A percentile compares a stretch with the other conserved stretches of the same genome.
Evolutionary conservation across 169 alveolate species (phyloP).

Genomic region (Plasmodium gonderi): DNA sequence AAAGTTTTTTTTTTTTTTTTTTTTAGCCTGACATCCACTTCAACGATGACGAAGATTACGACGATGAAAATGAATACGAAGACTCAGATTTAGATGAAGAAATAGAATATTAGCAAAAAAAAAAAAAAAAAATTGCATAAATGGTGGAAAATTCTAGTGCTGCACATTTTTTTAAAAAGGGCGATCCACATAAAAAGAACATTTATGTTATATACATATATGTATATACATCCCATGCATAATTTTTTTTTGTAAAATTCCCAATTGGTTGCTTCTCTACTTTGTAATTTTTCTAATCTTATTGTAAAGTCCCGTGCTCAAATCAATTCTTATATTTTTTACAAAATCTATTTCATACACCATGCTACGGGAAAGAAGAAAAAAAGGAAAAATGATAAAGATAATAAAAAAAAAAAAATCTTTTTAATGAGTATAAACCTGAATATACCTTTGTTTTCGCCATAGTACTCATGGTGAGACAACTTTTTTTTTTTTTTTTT

Average conservation of each 20-base stretch:
- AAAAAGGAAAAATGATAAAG: background rate
- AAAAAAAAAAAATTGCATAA: background rate
- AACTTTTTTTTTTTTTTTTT: background rate
- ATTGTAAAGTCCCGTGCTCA: constrained; percentile 56
- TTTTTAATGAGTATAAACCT: background rate
- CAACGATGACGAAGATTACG: constrained; percentile 79
- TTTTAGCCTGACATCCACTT: constrained; percentile 85
- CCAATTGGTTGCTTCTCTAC: background rate
- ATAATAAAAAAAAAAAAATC: background rate
- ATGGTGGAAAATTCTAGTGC: background rate
- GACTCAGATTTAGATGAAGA: constrained; percentile 86
- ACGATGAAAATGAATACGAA: constrained; percentile 80
- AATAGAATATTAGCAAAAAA: constrained; percentile 77
- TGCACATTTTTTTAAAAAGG: background rate
- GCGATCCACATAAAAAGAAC: background rate
- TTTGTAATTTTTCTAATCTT: constrained; percentile 48
- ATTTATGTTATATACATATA: background rate
- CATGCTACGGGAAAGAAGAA: constrained; percentile 20
- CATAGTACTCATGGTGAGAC: background rate
- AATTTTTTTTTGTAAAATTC: constrained; percentile 7
- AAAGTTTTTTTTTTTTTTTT: background rate
- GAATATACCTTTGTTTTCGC: background rate
- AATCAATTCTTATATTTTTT: constrained; percentile 41
- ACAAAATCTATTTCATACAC: constrained; percentile 63
- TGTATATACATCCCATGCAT: background rate